phyloP scores from a whole-genome alignment of 2,329 filamentous ascomycete species.

The Sclerotinia sclerotiorum region DNA sequence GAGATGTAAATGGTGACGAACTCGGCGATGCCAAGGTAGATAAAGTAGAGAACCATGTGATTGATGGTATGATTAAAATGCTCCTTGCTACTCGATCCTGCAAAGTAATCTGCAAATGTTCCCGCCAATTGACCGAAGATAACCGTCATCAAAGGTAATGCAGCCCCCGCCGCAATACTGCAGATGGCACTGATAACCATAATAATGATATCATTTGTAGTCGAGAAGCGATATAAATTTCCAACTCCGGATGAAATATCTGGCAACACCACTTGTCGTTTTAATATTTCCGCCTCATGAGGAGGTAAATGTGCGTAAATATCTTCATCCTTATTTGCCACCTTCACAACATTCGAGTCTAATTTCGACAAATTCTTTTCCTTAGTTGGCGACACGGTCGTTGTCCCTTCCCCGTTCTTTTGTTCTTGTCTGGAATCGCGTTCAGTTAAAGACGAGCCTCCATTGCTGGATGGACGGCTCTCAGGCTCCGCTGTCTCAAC shows the following conservation, averaged over 20 bases:
- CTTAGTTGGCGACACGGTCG: conserved; percentile 56
- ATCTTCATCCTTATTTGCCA: conserved; percentile 46
- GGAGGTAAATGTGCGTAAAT: conserved; percentile 62
- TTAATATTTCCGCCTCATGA: conserved; percentile 66
- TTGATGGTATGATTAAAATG: conserved; percentile 61
- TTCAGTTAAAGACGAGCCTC: conserved; percentile 29
- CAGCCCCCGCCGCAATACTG: conserved; percentile 58
- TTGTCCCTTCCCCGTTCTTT: conserved; percentile 46
- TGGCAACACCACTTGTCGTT: conserved; percentile 65
- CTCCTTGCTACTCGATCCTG: conserved; percentile 47
- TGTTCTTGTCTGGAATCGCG: conserved; percentile 29
- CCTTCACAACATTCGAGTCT: conserved; percentile 40
- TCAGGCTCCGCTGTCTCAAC: conserved; percentile 28
- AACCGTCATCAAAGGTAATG: conserved; percentile 56
- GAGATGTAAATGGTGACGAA: conserved; percentile 76
- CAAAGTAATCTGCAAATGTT: conserved; percentile 63
- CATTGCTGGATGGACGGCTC: conserved; percentile 31
- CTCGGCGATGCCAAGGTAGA: conserved; percentile 80
- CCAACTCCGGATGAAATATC: conserved; percentile 62
- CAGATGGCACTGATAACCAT: conserved; percentile 52
- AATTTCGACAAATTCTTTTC: conserved; percentile 56
- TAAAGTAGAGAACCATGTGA: conserved; percentile 73
- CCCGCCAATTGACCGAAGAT: conserved; percentile 76
- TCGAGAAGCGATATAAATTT: conserved; percentile 58
- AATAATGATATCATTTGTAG: conserved; percentile 51